Percentiles rank a stretch among this genome's conserved stretches.
Conservation (phyloP, 192 early-diverging fungal species). For the Spinellus fusiger region DNA sequence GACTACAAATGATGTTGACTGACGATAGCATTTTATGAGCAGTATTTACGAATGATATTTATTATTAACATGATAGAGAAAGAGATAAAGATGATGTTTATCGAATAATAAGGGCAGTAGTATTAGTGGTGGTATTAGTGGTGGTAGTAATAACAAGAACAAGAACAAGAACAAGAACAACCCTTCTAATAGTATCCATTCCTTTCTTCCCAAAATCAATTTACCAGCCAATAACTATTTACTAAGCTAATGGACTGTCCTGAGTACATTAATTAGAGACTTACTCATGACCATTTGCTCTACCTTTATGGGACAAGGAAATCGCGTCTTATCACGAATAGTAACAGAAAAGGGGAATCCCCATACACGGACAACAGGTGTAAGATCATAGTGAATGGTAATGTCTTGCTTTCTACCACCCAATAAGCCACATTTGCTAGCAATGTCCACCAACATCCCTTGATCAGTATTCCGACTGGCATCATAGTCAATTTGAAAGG, state of each 20-base stretch:
- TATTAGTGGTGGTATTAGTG: too few species aligned
- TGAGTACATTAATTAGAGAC: background rate
- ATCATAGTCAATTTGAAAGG: constrained; percentile 35
- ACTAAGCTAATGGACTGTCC: background rate
- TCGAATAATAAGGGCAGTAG: too few species aligned
- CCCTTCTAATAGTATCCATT: background rate
- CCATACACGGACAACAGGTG: constrained; percentile 9
- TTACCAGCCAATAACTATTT: background rate
- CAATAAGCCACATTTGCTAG: constrained; percentile 34
- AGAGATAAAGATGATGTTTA: too few species aligned
- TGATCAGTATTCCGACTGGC: constrained; percentile 16
- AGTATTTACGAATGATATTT: too few species aligned
- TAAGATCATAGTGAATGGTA: constrained; percentile 11
- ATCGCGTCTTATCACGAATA: constrained; percentile 7
- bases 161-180: background rate
- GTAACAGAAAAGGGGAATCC: constrained; percentile 12
- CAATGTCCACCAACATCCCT: constrained; percentile 34
- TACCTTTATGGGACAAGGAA: constrained; percentile 21
- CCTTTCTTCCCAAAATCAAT: background rate
- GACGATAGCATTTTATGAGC: too few species aligned
- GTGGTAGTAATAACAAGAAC: too few species aligned
- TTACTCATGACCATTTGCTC: background rate
- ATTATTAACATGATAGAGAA: too few species aligned
- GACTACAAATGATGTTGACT: too few species aligned
- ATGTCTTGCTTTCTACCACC: constrained; percentile 19